Base-by-base conservation (phyloP, 208 protist species). In the Porcisia deanei region DNA sequence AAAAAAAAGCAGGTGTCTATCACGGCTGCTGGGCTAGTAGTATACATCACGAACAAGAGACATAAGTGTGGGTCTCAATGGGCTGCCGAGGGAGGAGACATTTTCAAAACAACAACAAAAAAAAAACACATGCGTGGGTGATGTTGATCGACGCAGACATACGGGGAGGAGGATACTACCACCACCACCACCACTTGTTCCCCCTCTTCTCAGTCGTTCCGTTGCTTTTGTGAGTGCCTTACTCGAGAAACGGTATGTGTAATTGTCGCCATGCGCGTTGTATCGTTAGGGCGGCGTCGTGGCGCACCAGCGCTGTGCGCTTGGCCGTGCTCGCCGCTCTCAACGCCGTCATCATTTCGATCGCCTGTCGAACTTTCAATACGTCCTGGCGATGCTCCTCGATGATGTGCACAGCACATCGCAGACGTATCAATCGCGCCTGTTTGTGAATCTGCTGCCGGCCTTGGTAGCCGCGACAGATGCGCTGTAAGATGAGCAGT, bases 261-360 rank as follows among this genome's bases (percentile, higher is more conserved):
- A 8, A 37, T 47, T 34, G 60, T 30, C 83, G 76, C 90, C 90
- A 94, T 14, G 84, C 71, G 0, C 81, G 80, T 58, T 94, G 82
- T 59, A 94, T 91, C 0, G 88, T 88, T 25, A 76, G 47, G 2
- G 83, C 86, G 2, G 90, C 90, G 67, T 94, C 90, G 4, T 37
- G 55, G n/a, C 66, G 49, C 52, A 85, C 55, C 20, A 37, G 37
- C 6, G 70, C 22, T 10, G 41, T 18, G 16, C 70, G 81, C n/a
- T 73, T 41, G 20, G 57, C 61, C 41, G 68, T 53, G 12, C 69
- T 63, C 18, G 37, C 39, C 14, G 61, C 70, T 1, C 49, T 70
- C 12, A 63, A 55, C 14, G 43, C 34, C 7, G 58, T 37, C 8
- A 43, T 18, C 14, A 25, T 39, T 5, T 5, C 68, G 30, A 72